phyloP scores from a whole-genome alignment of 176 grass and related monocot species.

The Oryza rufipogon region DNA sequence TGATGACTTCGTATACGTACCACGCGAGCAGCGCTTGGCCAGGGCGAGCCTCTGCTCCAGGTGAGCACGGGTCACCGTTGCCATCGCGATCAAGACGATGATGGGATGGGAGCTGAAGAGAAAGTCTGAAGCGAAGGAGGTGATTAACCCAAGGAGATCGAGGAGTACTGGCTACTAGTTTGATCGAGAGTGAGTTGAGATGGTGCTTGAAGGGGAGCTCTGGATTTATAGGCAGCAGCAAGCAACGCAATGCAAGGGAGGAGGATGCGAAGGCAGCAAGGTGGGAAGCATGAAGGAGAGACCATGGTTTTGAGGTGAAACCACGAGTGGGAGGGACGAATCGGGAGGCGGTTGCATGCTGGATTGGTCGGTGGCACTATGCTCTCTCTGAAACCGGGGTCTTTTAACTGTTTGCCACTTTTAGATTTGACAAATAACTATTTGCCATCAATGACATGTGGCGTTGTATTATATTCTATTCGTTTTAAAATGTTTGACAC shows the following conservation, averaged over 20 bases:
- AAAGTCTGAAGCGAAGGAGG: background rate
- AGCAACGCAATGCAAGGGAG: background rate
- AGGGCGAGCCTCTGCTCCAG: constrained; percentile 73
- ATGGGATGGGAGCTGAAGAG: background rate
- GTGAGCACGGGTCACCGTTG: constrained; percentile 47
- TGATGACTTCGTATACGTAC: constrained; percentile 2
- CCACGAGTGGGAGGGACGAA: background rate
- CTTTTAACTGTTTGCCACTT: too few species aligned
- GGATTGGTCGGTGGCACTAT: too few species aligned
- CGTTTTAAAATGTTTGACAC: too few species aligned
- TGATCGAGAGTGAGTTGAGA: too few species aligned
- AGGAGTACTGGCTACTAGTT: background rate
- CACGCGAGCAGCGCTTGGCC: constrained; percentile 69
- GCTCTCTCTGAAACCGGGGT: too few species aligned
- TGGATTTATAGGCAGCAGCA: background rate
- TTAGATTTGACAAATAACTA: too few species aligned
- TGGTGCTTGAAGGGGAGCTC: background rate
- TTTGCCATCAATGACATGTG: too few species aligned
- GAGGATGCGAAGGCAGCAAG: background rate
- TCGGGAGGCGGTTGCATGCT: background rate
- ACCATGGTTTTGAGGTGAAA: background rate
- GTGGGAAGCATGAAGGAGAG: background rate
- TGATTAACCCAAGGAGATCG: background rate
- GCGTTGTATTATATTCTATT: too few species aligned
- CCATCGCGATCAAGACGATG: constrained; percentile 23